A percentile compares a stretch with the other conserved stretches of the same genome.
phyloP scores from a whole-genome alignment of 768 basidiomycete species.

The Paxillus ammoniavirescens region DNA sequence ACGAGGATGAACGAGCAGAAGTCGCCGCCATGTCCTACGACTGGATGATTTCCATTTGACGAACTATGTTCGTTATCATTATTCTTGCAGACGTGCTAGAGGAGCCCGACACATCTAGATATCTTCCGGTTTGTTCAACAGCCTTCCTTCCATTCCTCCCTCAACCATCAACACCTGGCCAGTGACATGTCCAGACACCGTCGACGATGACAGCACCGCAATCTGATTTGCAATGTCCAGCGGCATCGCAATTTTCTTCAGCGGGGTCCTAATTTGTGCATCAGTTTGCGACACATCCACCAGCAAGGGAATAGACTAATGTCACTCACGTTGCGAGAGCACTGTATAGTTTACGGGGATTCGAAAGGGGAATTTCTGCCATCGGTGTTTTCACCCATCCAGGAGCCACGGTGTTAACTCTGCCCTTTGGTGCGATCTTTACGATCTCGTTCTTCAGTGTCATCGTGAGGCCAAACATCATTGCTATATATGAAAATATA shows the following conservation, averaged over 20 bases:
- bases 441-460: conserved; percentile 82
- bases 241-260: conserved; percentile 65
- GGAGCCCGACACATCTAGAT: neutral
- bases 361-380: conserved; percentile 54
- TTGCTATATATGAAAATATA: conserved; percentile 35
- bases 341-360: conserved; percentile 52
- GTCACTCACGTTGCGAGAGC: conserved; percentile 64
- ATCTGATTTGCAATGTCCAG: conserved; percentile 67
- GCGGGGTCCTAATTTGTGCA: conserved; percentile 49
- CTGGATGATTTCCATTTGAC: neutral
- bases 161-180: conserved; percentile 71
- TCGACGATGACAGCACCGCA: conserved; percentile 55
- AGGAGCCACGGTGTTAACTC: conserved; percentile 71
- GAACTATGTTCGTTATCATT: neutral
- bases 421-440: conserved; percentile 62
- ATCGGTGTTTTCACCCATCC: conserved; percentile 69
- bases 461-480: conserved; percentile 71
- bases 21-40: too few relatives aligned
- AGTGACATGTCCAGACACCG: conserved; percentile 66
- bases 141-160: conserved; percentile 78
- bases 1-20: too few relatives aligned
- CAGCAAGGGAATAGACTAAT: neutral
- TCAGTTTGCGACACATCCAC: too few relatives aligned
- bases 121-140: conserved; percentile 44
- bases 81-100: neutral